Percentiles rank a stretch among this genome's conserved stretches.
Conservation (phyloP, 768 basidiomycete species). For the Vararia minispora region DNA sequence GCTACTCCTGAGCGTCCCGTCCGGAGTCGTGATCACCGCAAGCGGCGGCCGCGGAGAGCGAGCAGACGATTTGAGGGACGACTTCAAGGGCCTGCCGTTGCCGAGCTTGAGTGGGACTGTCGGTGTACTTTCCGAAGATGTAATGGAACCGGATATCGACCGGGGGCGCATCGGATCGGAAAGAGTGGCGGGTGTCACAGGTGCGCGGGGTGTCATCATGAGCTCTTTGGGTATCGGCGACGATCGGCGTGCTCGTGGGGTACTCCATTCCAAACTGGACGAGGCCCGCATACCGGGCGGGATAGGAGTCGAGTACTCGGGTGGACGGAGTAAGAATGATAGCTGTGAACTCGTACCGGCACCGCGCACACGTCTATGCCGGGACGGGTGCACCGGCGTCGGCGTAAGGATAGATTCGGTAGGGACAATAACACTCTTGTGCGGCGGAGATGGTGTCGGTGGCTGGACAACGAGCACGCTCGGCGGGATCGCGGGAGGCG, state of each 20-base stretch:
- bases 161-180: conserved; percentile 1
- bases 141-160: neutral
- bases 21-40: conserved; percentile 34
- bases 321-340: conserved; percentile 21
- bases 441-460: conserved; percentile 13
- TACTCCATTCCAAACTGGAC: conserved; percentile 5
- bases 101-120: conserved; percentile 63
- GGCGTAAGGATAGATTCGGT: conserved; percentile 2
- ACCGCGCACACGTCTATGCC: conserved; percentile 16
- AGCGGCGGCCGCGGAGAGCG: conserved; percentile 34
- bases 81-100: conserved; percentile 91
- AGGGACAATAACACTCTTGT: conserved; percentile 5
- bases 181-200: neutral
- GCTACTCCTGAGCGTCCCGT: conserved; percentile 24
- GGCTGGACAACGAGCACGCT: conserved; percentile 17
- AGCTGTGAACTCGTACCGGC: conserved; percentile 16
- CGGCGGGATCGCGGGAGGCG: neutral
- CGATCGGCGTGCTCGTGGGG: neutral
- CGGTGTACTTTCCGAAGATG: neutral
- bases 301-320: conserved; percentile 33
- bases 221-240: no score
- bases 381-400: conserved; percentile 11
- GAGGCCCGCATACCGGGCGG: conserved; percentile 23
- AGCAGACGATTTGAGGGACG: conserved; percentile 72
- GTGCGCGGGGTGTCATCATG: conserved; percentile 9